Base-by-base conservation (phyloP, 1,284 basidiomycete genomes). In the Tilletia setariae region DNA sequence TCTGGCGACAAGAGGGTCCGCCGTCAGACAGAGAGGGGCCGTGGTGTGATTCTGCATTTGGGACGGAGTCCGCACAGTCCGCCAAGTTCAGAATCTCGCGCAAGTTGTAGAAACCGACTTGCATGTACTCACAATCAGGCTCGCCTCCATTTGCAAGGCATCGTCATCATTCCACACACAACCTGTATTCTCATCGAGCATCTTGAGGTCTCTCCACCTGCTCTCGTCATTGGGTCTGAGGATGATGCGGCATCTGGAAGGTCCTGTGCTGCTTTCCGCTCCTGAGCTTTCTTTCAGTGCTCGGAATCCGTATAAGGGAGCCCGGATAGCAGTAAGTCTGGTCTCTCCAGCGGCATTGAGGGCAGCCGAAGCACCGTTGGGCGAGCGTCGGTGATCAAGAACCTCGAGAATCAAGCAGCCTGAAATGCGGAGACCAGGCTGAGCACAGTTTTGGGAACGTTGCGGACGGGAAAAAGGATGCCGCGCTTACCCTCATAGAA, bases 371-470 rank as follows among this genome's bases (percentile, higher is more conserved):
- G 28, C 32, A 23, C 32, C 62, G 1, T 35, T 28, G 3, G 32
- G 28, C 21, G 44, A 21, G 28, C 42, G 40, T 1, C 80, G 70
- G 64, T 82, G 80, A 47, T 82, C 80, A 56, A 81, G 79, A 1
- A 82, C 73, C 56, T 82, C 80, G 13, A 81, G 75, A 13, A 82
- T 70, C 11, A 82, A 35, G 44, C 78, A 80, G 7, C 79, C 77
- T 73, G 56, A 1, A 9, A 65, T 19, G 64, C 28, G 43, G n/a
- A 65, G 13, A n/a, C 16, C 11, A n/a, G 46, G 7, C 4, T 66
- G 42, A 44, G 35, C 65, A 32, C 0, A 7, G n/a, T 35, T 23
- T 4, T 8, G 21, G 35, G 9, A 61, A 28, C 16, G 56, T 8
- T 30, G 44, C 51, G 6, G 51, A 53, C 23, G 6, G 21, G 21